A percentile compares a stretch with the other conserved stretches of the same genome.
These are phyloP conservation scores for Carex kokanica DNA, from an alignment of 176 grass and related monocot species.

Conservation along the genomic window DNA sequence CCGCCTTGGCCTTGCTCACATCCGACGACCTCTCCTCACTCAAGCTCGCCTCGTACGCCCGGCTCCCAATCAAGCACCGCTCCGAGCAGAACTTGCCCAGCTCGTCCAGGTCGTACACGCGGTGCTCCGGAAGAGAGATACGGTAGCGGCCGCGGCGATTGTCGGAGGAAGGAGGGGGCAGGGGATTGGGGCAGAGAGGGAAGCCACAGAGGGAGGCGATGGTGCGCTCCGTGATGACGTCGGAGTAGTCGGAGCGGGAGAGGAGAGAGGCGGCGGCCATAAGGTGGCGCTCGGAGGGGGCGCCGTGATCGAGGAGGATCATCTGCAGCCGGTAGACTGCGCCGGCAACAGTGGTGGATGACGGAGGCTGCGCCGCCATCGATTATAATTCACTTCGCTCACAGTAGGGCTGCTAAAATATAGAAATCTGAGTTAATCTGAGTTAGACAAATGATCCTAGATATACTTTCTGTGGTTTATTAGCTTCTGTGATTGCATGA, in stretches of 20 bases:
- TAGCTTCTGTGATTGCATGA: too few species aligned
- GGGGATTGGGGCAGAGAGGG: constrained; percentile 35
- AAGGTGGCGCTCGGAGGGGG: constrained; percentile 43
- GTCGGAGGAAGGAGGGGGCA: constrained; percentile 13
- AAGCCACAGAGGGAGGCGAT: constrained; percentile 54
- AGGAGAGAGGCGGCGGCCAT: constrained; percentile 38
- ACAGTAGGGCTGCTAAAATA: too few species aligned
- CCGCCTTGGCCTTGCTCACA: constrained; percentile 7
- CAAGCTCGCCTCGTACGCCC: constrained; percentile 43
- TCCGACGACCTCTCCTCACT: constrained; percentile 32
- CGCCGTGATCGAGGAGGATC: constrained; percentile 52
- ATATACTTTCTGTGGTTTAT: too few species aligned
- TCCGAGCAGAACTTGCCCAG: constrained; percentile 73
- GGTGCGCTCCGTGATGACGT: constrained; percentile 67
- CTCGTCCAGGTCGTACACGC: constrained; percentile 88
- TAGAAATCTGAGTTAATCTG: too few species aligned
- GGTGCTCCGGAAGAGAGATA: constrained; percentile 83
- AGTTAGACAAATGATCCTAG: too few species aligned
- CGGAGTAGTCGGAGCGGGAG: constrained; percentile 67
- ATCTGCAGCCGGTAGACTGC: constrained; percentile 51
- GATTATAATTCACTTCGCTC: too few species aligned
- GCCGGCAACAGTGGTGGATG: constrained; percentile 16
- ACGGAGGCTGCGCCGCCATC: not conserved
- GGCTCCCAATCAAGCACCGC: constrained; percentile 50
- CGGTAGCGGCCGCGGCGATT: constrained; percentile 29